Base-by-base conservation (phyloP, 225 moss, liverwort and hornwort species). In the Polytrichum formosum region DNA sequence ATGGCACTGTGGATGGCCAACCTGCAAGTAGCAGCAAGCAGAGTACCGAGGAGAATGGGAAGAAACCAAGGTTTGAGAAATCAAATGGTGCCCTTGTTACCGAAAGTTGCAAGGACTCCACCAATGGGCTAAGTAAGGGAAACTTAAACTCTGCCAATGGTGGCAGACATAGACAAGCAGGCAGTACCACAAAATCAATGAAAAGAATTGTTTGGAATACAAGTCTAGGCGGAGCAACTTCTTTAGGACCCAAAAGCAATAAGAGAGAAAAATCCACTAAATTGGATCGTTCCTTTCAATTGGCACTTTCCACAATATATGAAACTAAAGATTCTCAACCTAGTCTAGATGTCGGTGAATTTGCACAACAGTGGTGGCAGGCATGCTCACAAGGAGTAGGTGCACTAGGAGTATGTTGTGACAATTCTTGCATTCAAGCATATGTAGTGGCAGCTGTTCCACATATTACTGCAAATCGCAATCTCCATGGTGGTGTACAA, bases 361-460 rank as follows among this genome's bases (percentile, higher is more conserved):
- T 88, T 25, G 84, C 80, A 69, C 76, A 28, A 64, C 78, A 81
- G 54, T 88, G 86, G 79, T 92, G 83, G 85, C 22, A 33, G 10
- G 91, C 84, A 28, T 85, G 82, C 65, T 72, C 70, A 1, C 79
- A 78, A 80, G 90, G 81, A 66, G 66, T 74, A 29, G 87, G 81
- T 61, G 70, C 92, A 26, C 55, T 98, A 26, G 92, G 80, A 53
- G 53, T 67, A 67, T 83, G 81, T 30, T 61, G 71, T 29, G 76
- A 80, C 58, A 64, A 66, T 25, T 64, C 76, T 0, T 81, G 81
- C 55, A 75, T 79, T 53, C 64, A 81, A 61, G 90, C 88, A 13
- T 88, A 89, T 59, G 84, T 74, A 53, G 81, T 84, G 18, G 83
- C 79, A 16, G 84, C 87, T 64, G 92, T 83, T 69, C 76, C 83